Percentiles rank a stretch among this genome's conserved stretches.
Evolutionary conservation across 2,329 filamentous ascomycete genomes (phyloP).

Genomic region (Coniochaeta sp.): DNA sequence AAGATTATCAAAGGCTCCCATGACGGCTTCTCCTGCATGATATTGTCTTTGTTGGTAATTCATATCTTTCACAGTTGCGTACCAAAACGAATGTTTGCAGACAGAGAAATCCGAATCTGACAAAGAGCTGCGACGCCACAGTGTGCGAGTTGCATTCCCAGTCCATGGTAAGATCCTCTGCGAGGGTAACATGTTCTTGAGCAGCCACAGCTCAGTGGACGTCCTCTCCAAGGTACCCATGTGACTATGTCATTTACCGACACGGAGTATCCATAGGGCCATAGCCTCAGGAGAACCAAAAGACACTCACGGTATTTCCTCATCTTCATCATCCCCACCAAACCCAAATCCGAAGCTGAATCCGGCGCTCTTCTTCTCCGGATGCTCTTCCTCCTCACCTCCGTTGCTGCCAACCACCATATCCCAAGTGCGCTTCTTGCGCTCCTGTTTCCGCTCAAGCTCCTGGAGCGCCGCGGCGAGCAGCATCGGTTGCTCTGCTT

Average conservation of each 20-base stretch:
- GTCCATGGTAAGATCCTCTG: no score
- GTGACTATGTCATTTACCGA: no score
- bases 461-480: constrained; percentile 58
- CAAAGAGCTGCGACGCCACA: no score
- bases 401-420: constrained; percentile 56
- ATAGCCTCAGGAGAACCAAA: background rate
- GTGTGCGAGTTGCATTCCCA: background rate
- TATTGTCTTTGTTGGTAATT: background rate
- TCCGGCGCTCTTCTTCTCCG: constrained; percentile 23
- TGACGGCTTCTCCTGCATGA: background rate
- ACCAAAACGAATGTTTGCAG: background rate
- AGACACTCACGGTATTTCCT: constrained; percentile 34
- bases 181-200: no score
- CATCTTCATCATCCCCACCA: constrained; percentile 38
- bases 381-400: constrained; percentile 15
- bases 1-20: background rate
- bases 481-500: constrained; percentile 56
- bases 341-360: constrained; percentile 55
- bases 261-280: background rate
- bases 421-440: constrained; percentile 83
- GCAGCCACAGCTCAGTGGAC: no score
- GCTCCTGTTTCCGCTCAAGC: constrained; percentile 53
- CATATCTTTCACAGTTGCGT: background rate
- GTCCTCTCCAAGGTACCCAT: no score
- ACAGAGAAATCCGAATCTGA: no score